These are phyloP conservation scores for Papiliotrema fonsecae DNA, from an alignment of 1,284 basidiomycete species.

Conservation along the genomic window DNA sequence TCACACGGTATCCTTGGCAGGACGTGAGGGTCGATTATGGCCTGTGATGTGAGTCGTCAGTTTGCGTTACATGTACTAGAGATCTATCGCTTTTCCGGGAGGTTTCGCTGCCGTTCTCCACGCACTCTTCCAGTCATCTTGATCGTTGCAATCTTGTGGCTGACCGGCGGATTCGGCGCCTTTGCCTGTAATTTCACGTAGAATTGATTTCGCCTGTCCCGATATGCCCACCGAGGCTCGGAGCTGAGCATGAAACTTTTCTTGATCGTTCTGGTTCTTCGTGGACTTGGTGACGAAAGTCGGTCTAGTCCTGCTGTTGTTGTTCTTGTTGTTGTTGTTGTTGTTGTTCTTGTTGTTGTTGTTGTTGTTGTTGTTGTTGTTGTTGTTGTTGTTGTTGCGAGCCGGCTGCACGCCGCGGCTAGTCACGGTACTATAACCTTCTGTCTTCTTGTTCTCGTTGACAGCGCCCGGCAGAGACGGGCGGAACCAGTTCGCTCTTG, in stretches of 20 bases:
- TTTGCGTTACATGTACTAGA: too few relatives aligned
- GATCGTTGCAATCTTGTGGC: too few relatives aligned
- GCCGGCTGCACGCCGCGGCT: neutral
- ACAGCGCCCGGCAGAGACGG: neutral
- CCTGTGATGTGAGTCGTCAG: too few relatives aligned
- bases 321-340: neutral
- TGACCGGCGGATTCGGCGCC: neutral
- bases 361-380: neutral
- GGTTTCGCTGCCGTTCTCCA: neutral
- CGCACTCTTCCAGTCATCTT: neutral
- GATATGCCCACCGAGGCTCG: neutral
- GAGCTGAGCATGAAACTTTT: neutral
- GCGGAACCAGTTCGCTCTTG: neutral
- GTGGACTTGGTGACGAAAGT: neutral
- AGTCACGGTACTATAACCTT: neutral
- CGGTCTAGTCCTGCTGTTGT: neutral
- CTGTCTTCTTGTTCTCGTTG: neutral
- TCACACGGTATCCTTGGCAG: too few relatives aligned
- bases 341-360: neutral
- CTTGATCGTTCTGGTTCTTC: neutral
- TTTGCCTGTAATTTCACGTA: neutral
- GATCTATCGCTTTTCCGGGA: neutral
- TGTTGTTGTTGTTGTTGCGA: neutral
- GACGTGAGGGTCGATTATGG: too few relatives aligned
- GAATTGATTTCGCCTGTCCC: neutral